A percentile compares a stretch with the other conserved stretches of the same genome.
Conservation (phyloP, 495 filamentous ascomycete species). For the Neurospora sp. region DNA sequence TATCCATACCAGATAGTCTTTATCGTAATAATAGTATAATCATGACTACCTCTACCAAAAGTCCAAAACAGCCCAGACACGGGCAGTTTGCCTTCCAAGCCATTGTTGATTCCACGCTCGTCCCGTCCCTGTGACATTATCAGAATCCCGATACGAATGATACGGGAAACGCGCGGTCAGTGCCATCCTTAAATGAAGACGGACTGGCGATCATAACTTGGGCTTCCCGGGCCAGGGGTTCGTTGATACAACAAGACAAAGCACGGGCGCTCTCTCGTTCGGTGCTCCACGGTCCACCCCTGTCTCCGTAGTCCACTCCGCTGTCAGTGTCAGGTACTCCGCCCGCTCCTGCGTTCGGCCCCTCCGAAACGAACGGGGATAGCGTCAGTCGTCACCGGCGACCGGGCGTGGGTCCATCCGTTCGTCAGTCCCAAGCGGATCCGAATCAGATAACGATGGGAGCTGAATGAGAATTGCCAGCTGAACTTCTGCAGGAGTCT, state of each 20-base stretch:
- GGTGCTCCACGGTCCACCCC: neutral
- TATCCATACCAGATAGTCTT: neutral
- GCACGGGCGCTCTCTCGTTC: neutral
- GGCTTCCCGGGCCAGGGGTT: neutral
- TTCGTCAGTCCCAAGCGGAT: neutral
- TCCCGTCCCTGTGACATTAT: neutral
- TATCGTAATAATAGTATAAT: neutral
- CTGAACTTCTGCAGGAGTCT: too few relatives aligned
- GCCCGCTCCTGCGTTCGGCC: neutral
- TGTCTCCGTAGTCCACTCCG: neutral
- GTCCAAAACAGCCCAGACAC: neutral
- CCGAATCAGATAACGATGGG: neutral
- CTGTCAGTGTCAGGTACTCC: neutral
- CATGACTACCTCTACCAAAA: neutral
- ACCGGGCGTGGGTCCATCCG: neutral
- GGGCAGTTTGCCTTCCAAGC: neutral
- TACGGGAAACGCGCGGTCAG: neutral
- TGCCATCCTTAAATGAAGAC: neutral
- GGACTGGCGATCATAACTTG: neutral
- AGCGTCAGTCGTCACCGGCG: neutral
- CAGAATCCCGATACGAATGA: neutral
- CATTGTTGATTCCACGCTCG: neutral
- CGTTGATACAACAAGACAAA: neutral
- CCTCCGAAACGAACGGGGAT: neutral
- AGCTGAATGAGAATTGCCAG: neutral